A percentile compares a stretch with the other conserved stretches of the same genome.
Evolutionary conservation across 371 early-diverging fungal genomes (phyloP).

Genomic region (Dichotomocladium elegans): DNA sequence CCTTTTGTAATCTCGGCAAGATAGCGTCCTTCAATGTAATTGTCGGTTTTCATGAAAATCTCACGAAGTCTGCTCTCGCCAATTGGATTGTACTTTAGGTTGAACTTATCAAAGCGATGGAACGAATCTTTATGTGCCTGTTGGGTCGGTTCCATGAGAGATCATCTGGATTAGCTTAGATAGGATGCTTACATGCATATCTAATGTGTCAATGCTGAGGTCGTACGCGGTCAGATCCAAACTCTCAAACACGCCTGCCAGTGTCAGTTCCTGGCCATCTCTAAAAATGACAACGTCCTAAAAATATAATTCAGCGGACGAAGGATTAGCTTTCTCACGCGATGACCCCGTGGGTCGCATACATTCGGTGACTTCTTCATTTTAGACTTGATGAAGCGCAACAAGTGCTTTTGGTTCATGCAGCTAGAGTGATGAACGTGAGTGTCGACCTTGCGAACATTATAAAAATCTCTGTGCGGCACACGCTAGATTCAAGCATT

Average conservation of each 20-base stretch:
- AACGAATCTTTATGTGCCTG: slow-evolving; percentile 80
- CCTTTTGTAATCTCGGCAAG: slow-evolving; percentile 94
- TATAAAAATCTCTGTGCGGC: slow-evolving; percentile 98
- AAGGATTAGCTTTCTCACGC: not conserved
- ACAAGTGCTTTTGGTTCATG: slow-evolving; percentile 98
- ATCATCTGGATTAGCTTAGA: not conserved
- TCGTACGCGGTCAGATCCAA: slow-evolving; percentile 96
- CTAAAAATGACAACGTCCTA: slow-evolving; percentile 75
- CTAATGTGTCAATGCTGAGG: slow-evolving; percentile 94
- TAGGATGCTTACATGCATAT: slow-evolving; percentile 86
- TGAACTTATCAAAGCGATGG: slow-evolving; percentile 97
- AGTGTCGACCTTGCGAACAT: slow-evolving; percentile 98
- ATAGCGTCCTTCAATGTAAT: slow-evolving; percentile 88
- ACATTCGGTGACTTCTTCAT: slow-evolving; percentile 80
- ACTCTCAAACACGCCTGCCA: slow-evolving; percentile 85
- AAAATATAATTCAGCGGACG: too few species aligned
- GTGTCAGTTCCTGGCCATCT: slow-evolving; percentile 68
- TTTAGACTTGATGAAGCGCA: slow-evolving; percentile 97
- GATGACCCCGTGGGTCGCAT: not conserved
- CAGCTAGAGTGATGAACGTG: slow-evolving; percentile 97
- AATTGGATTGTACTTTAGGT: slow-evolving; percentile 96
- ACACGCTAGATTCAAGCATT: slow-evolving; percentile 46
- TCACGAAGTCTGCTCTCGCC: slow-evolving; percentile 78
- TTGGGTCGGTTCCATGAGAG: not conserved
- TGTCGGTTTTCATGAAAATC: slow-evolving; percentile 96